Evolutionary conservation across 1,284 basidiomycete genomes (phyloP), one percentile per base, ranked within the genome.

Genomic region (Cryptococcus sp.): DNA sequence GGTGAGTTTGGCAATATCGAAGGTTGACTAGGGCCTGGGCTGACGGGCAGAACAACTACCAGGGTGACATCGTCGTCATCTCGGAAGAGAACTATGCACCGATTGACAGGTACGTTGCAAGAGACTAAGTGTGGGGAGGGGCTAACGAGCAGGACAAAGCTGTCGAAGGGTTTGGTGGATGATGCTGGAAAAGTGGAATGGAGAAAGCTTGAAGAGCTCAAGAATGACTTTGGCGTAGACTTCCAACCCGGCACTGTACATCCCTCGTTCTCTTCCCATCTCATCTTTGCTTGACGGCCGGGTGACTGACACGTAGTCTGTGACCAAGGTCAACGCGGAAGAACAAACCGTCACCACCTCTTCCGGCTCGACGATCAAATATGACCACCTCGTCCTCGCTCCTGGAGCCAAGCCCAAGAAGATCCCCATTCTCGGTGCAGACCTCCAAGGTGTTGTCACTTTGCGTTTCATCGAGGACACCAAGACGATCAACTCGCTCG

Each of bases 131-230:
- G 10, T 35, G 21, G 14, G 23, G 5, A 35, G 28, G 19, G 25
- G 42, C 43, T 52, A 38, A 59, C 48, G 12, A 12, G 28, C 49
- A 86, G 87, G 50, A 90, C 91, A 39, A 93, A 88, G 75, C 78
- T 95, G 52, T 92, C 88, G 74, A 95, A 97, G 73, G 83, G 82
- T 5, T 80, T 94, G 36, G 79, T 86, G 34, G 83, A 85, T 19
- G 86, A 92, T 60, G 74, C 84, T 2, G 75, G 80, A 31, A 88
- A 91, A 71, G 74, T 92, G 35, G 80, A 86, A 65, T 90, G 79
- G 81, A 81, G 81, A 45, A 82, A 78, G 24, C 79, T 81, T 12
- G 79, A 83, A 19, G 86, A 86, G 60, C 78, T 92, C 50, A 86
- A 85, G 69, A 81, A 86, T 60, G 86, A 87, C 63, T 88, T 86